Conservation (phyloP, 2,329 filamentous ascomycete species). For the Xylaria multiplex region DNA sequence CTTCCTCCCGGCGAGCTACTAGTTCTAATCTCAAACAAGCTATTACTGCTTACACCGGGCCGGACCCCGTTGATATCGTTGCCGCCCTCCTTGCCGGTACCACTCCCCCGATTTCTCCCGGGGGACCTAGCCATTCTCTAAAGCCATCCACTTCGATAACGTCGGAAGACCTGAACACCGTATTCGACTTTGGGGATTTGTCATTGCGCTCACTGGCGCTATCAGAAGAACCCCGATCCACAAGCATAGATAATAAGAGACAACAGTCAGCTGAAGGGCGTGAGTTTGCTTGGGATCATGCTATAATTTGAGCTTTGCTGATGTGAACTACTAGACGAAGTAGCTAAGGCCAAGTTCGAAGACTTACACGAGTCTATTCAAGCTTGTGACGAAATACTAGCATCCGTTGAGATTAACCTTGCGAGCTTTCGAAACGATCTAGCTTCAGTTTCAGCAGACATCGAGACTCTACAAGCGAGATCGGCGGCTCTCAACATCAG, state of each 20-base stretch:
- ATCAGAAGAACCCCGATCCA: constrained; percentile 44
- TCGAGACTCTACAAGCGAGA: constrained; percentile 89
- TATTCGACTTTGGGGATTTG: constrained; percentile 81
- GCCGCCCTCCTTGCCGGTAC: constrained; percentile 56
- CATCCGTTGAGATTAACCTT: constrained; percentile 91
- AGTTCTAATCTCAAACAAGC: constrained; percentile 74
- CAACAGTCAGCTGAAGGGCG: constrained; percentile 77
- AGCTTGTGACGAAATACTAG: constrained; percentile 91
- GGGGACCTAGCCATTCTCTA: constrained; percentile 23
- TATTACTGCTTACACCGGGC: constrained; percentile 60
- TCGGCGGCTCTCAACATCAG: constrained; percentile 85
- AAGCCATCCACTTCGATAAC: constrained; percentile 48
- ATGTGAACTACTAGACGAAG: constrained; percentile 67
- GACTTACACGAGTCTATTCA: constrained; percentile 89
- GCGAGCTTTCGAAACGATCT: constrained; percentile 94
- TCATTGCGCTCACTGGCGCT: constrained; percentile 77
- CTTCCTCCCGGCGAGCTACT: constrained; percentile 71
- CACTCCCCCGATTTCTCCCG: not conserved
- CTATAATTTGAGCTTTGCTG: constrained; percentile 36
- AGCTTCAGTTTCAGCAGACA: constrained; percentile 90
- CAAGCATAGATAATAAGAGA: constrained; percentile 54
- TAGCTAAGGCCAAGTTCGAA: constrained; percentile 85
- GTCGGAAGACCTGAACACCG: constrained; percentile 67
- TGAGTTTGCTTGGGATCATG: constrained; percentile 56
- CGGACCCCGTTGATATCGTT: constrained; percentile 78